A percentile compares a stretch with the other conserved stretches of the same genome.
phyloP scores from a whole-genome alignment of 139 green algal genomes.

The Gonium pectorale region DNA sequence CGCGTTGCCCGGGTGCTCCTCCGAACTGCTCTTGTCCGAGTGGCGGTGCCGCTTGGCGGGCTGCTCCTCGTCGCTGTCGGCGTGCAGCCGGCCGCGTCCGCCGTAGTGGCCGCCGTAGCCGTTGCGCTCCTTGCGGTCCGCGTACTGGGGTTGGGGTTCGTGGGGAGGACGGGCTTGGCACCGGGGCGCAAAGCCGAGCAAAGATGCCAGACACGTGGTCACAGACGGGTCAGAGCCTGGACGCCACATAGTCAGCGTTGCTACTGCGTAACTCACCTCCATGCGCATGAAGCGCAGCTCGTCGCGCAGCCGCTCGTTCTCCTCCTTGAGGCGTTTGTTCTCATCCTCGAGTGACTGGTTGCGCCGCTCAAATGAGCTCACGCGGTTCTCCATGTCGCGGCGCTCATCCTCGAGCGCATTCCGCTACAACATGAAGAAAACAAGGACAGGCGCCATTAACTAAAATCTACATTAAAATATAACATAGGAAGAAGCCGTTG shows the following conservation, averaged over 20 bases:
- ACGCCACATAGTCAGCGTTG: too few relatives aligned
- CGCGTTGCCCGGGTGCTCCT: constrained; percentile 23
- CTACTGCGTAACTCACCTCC: constrained; percentile 48
- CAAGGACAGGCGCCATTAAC: too few relatives aligned
- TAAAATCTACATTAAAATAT: too few relatives aligned
- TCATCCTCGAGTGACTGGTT: constrained; percentile 52
- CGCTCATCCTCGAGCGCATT: constrained; percentile 39
- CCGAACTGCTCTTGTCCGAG: constrained; percentile 22
- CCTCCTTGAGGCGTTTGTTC: constrained; percentile 57
- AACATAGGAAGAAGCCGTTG: too few relatives aligned
- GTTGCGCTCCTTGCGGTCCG: constrained; percentile 60
- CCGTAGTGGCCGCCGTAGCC: constrained; percentile 35
- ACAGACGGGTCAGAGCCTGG: too few relatives aligned
- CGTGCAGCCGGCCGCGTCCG: neutral
- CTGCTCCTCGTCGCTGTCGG: constrained; percentile 41
- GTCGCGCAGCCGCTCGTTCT: constrained; percentile 66
- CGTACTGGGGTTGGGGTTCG: constrained; percentile 26
- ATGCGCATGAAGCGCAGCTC: constrained; percentile 66
- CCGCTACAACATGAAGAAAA: constrained; percentile 28
- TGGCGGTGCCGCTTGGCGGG: constrained; percentile 38
- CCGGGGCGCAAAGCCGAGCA: neutral
- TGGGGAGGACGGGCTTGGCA: neutral
- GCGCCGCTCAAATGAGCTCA: neutral
- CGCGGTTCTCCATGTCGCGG: neutral
- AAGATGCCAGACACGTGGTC: too few relatives aligned